Evolutionary conservation across 164 flowering plant species (phyloP).

Genomic region (Aristolochia californica): DNA sequence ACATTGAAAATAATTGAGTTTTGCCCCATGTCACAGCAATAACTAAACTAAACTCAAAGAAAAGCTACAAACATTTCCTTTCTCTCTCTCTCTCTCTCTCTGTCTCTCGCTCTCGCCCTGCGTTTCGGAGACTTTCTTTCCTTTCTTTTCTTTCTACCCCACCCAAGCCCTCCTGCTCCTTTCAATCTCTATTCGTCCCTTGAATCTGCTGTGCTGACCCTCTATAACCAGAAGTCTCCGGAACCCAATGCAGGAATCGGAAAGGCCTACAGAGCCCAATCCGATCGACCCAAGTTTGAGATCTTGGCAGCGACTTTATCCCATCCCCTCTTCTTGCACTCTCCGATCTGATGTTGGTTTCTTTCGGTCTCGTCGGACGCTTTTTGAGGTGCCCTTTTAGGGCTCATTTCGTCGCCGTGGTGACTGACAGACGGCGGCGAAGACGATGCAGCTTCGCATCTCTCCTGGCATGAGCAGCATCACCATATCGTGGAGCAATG

Average conservation of each 20-base stretch:
- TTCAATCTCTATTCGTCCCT: background rate
- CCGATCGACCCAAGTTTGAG: constrained; percentile 2
- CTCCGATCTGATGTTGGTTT: constrained; percentile 17
- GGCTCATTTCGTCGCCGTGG: constrained; percentile 4
- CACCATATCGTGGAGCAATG: constrained; percentile 70
- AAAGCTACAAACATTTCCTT: no score
- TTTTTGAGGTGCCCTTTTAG: constrained; percentile 3
- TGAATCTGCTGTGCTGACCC: background rate
- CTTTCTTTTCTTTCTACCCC: no score
- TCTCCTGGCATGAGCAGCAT: constrained; percentile 99
- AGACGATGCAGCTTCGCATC: constrained; percentile 96
- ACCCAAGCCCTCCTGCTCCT: no score
- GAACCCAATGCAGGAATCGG: constrained; percentile 8
- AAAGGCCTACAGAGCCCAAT: constrained; percentile 4
- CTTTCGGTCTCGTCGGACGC: background rate
- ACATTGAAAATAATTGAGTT: no score
- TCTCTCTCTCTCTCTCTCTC: no score
- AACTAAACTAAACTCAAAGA: no score
- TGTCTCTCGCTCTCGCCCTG: no score
- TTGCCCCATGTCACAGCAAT: no score
- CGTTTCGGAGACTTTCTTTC: no score
- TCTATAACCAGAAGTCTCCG: no score
- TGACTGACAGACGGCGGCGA: constrained; percentile 22
- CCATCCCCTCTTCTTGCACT: background rate
- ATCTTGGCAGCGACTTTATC: background rate